Conservation (phyloP, 768 basidiomycete species). For the Phlebiopsis flavidoalba region DNA sequence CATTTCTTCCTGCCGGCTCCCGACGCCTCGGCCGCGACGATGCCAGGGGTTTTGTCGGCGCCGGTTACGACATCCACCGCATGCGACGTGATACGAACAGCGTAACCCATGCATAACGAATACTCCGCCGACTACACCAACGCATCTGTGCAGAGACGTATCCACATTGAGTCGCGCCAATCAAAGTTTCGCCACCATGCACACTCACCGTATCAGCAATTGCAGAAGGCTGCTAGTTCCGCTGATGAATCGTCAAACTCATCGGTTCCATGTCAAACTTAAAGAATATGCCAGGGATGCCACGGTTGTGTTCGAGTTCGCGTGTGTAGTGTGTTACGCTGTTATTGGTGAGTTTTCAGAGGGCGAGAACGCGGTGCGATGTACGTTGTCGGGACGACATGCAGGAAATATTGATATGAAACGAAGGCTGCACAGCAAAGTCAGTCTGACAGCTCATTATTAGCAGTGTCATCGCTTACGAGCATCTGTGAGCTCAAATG, state of each 20-base stretch:
- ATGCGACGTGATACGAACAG: slow-evolving; percentile 49
- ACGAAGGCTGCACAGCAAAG: slow-evolving; percentile 57
- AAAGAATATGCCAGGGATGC: slow-evolving; percentile 95
- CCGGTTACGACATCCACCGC: slow-evolving; percentile 63
- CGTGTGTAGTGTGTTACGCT: slow-evolving; percentile 92
- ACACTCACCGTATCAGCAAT: slow-evolving; percentile 66
- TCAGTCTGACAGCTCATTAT: not conserved
- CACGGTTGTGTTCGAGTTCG: slow-evolving; percentile 64
- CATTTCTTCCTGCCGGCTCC: slow-evolving; percentile 64
- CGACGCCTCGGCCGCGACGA: slow-evolving; percentile 63
- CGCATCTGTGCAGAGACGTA: slow-evolving; percentile 43
- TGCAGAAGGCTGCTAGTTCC: slow-evolving; percentile 80
- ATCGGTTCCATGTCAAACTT: slow-evolving; percentile 96
- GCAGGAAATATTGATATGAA: slow-evolving; percentile 92
- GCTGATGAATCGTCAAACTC: slow-evolving; percentile 78
- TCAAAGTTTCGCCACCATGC: not conserved
- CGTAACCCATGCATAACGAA: slow-evolving; percentile 83
- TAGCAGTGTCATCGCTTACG: slow-evolving; percentile 40
- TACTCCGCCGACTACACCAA: slow-evolving; percentile 91
- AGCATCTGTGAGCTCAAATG: slow-evolving; percentile 67
- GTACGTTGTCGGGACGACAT: slow-evolving; percentile 94
- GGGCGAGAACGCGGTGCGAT: slow-evolving; percentile 64
- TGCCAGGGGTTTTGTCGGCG: slow-evolving; percentile 42
- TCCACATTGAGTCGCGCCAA: not conserved
- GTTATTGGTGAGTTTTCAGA: slow-evolving; percentile 79